phyloP scores from a whole-genome alignment of 495 filamentous ascomycete genomes.

The Amniculicola lignicola region DNA sequence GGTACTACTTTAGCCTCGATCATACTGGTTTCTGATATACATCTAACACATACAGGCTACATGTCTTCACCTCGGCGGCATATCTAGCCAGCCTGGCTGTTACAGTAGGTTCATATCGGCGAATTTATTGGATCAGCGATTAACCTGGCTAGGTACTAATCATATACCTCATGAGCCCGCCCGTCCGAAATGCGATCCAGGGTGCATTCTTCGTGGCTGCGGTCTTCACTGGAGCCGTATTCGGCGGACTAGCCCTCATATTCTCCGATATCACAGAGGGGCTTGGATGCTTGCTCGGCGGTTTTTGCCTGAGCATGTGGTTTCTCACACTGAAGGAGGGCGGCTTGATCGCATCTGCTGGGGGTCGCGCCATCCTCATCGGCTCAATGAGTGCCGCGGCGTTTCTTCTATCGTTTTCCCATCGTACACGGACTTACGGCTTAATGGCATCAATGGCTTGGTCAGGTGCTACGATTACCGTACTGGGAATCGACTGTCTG shows the following conservation, averaged over 20 bases:
- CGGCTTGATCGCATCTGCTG: conserved; percentile 61
- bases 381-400: conserved; percentile 61
- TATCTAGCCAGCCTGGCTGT: conserved; percentile 71
- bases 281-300: conserved; percentile 80
- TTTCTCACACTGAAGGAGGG: conserved; percentile 73
- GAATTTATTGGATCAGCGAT: neutral
- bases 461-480: conserved; percentile 69
- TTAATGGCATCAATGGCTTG: conserved; percentile 75
- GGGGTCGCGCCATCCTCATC: conserved; percentile 71
- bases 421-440: conserved; percentile 71
- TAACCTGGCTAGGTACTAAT: conserved; percentile 62
- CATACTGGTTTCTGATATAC: neutral
- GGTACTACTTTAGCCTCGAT: conserved; percentile 43
- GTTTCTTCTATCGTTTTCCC: conserved; percentile 75
- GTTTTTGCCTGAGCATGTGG: conserved; percentile 88
- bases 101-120: conserved; percentile 48
- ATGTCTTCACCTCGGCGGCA: conserved; percentile 76
- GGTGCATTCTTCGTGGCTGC: conserved; percentile 85
- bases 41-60: conserved; percentile 47
- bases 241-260: conserved; percentile 71
- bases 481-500: conserved; percentile 89
- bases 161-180: conserved; percentile 83
- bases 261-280: conserved; percentile 87
- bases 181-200: conserved; percentile 71
- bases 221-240: conserved; percentile 68